Base-by-base conservation (phyloP, 2,329 filamentous ascomycete species). In the Pyricularia sp. region DNA sequence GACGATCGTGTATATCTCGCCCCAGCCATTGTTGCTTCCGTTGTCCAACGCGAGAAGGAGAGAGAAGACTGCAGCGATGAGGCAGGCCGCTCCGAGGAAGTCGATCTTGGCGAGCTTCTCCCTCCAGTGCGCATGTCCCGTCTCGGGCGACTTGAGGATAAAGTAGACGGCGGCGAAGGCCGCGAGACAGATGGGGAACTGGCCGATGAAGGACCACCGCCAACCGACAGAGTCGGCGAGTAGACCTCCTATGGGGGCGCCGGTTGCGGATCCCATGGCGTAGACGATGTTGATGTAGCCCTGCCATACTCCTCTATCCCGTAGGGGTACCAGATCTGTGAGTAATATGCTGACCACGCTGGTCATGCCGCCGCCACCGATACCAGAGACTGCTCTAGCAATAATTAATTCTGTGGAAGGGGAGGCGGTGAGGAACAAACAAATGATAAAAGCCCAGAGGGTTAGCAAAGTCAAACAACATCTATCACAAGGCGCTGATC, bases 151-250 rank as follows among this genome's bases (percentile, higher is more conserved):
- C 66, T 90, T 78, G 14, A 94, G 83, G 58, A 85, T 81, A n/a
- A 88, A 74, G 66, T 83, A 83, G 20, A 93, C 90, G 10, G 88
- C 81, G 3, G 87, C 65, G 72, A 91, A 87, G 1, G 91, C 91
- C 1, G 89, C 67, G 9, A 89, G 75, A 70, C 90, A 91, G 5
- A 93, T 76, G 2, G 92, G 92, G 0, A 86, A 85, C 76, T 94
- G 92, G 2, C 83, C 83, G 14, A 92, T 77, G 75, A 95, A 94
- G 0, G 90, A 85, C 88, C 90, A 93, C 72, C 91, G 82, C 91
- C 91, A 93, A 42, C 91, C 90, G 67, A 93, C 84, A 4, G 83
- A 86, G 76, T 93, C 91, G 0, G 90, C 86, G n/a, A 93, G 77
- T 7, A 92, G 76, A 2, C 63, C 66, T 71, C 87, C 92, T 0